Base-by-base conservation (phyloP, 1,139 yeast species). In the Diutina pseudorugosa region DNA sequence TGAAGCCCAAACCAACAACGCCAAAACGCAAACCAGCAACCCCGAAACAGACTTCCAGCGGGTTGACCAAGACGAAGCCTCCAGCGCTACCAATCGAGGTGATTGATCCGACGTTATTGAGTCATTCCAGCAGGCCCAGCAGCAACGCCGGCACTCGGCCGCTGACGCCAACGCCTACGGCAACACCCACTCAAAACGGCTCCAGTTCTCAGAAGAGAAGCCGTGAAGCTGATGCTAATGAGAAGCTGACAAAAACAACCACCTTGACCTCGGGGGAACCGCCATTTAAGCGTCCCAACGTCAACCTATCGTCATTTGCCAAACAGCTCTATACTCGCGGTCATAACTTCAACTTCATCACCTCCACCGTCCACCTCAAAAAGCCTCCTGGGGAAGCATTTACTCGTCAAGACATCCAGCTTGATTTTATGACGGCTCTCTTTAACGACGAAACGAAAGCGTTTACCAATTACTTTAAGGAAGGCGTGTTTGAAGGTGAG, bases 311-410 rank as follows among this genome's bases (percentile, higher is more conserved):
- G n/a, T 30, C 36, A 14, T 30, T 30, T 30, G 36, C 36, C 36
- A 30, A 30, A 30, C 36, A 30, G n/a, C n/a, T 30, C 12, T 30
- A 30, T 14, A 11, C n/a, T 30, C 36, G 36, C 8, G 36, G 36
- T 30, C 36, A 30, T 14, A 30, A 30, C 2, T 30, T 30, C 36
- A 30, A 14, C n/a, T 30, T 30, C n/a, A 30, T 30, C 36, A 30
- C 36, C n/a, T 30, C 36, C n/a, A 30, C 36, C 4, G 36, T 30
- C 36, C 95, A 87, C 64, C 70, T 93, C 60, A 93, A 91, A 65
- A 91, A 91, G 63, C 76, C 82, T 16, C 98, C 93, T 62, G 97
- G 98, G 3, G 95, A 87, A 60, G 95, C 96, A 18, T 81, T 91
- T 56, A 86, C 95, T 85, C 75, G 98, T 52, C 78, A 72, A 55